Evolutionary conservation across 225 moss, liverwort and hornwort genomes (phyloP).

Genomic region (Physcomitrium patens): DNA sequence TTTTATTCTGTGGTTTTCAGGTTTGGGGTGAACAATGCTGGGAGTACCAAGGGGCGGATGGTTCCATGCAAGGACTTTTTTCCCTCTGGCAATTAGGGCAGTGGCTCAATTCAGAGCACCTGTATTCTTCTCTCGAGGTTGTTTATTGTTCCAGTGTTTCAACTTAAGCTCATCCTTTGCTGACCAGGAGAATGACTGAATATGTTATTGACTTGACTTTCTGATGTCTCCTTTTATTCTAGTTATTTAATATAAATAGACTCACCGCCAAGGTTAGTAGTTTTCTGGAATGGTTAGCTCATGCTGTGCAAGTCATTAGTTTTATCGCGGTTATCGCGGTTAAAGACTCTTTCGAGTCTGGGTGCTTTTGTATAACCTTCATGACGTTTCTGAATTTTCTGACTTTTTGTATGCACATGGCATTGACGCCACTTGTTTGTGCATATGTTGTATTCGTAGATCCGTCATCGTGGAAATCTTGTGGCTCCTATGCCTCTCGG

Average conservation of each 20-base stretch:
- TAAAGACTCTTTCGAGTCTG: constrained; percentile 12
- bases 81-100: constrained; percentile 54
- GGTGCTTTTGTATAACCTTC: constrained; percentile 24
- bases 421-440: not conserved
- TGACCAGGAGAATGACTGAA: not conserved
- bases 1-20: constrained; percentile 32
- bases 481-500: constrained; percentile 45
- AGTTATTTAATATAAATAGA: constrained; percentile 11
- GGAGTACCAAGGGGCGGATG: constrained; percentile 56
- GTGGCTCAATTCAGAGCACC: constrained; percentile 49
- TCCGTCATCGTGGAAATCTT: constrained; percentile 39
- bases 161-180: constrained; percentile 24
- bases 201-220: constrained; percentile 17
- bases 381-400: constrained; percentile 8
- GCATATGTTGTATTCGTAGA: constrained; percentile 28
- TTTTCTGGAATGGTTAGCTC: constrained; percentile 20
- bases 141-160: constrained; percentile 5
- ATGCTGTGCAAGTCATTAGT: constrained; percentile 15
- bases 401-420: constrained; percentile 5
- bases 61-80: constrained; percentile 54
- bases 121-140: constrained; percentile 52
- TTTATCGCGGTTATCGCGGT: not conserved
- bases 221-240: constrained; percentile 15
- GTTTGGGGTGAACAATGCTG: constrained; percentile 51
- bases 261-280: not conserved